Conservation (phyloP, 345 rosid genomes). For the Rhizophora mangle region DNA sequence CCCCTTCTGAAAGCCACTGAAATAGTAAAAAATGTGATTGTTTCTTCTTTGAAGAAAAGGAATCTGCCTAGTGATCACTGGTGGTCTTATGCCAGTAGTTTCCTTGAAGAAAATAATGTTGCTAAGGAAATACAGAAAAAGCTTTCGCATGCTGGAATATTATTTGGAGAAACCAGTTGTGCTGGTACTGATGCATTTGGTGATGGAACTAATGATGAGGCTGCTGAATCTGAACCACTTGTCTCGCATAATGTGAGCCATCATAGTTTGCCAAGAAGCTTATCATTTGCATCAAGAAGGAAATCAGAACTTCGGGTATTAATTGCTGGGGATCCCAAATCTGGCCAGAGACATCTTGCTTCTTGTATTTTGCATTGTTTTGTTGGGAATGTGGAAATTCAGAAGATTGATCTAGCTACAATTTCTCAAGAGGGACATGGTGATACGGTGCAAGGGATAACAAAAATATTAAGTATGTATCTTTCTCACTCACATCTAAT, state of each 20-base stretch:
- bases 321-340: constrained; percentile 72
- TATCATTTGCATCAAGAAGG: constrained; percentile 43
- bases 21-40: constrained; percentile 50
- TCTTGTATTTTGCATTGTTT: constrained; percentile 86
- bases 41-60: constrained; percentile 53
- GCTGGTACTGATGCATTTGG: constrained; percentile 36
- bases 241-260: constrained; percentile 22
- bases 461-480: constrained; percentile 72
- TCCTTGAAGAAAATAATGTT: constrained; percentile 61
- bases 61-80: constrained; percentile 51
- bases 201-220: constrained; percentile 34
- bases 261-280: constrained; percentile 30
- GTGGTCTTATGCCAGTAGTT: constrained; percentile 58
- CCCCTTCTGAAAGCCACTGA: constrained; percentile 57
- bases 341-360: constrained; percentile 93
- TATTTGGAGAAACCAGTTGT: constrained; percentile 46
- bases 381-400: constrained; percentile 75
- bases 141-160: constrained; percentile 57
- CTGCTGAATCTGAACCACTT: constrained; percentile 32
- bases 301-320: constrained; percentile 67
- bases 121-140: constrained; percentile 51
- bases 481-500: background rate
- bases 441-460: constrained; percentile 75
- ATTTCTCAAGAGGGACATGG: constrained; percentile 90
- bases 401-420: constrained; percentile 86